phyloP scores from a whole-genome alignment of 2,329 filamentous ascomycete species.

The Penicillium sp. region DNA sequence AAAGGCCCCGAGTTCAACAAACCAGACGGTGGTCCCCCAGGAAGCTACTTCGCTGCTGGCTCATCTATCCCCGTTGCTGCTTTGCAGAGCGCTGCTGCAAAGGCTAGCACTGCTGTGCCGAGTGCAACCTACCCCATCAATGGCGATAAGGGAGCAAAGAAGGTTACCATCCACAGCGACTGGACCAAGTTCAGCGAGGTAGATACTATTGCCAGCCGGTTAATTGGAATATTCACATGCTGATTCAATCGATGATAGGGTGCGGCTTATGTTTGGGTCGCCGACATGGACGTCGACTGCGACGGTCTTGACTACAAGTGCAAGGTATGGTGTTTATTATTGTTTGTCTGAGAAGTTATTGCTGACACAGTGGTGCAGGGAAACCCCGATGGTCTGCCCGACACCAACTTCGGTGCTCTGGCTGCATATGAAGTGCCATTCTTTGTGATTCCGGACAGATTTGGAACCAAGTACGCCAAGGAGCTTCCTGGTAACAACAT shows the following conservation, averaged over 20 bases:
- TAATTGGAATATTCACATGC: background rate
- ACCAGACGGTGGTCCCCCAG: conserved; percentile 25
- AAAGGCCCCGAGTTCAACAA: conserved; percentile 25
- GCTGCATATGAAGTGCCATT: conserved; percentile 35
- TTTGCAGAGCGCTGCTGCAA: conserved; percentile 26
- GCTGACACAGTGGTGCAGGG: conserved; percentile 19
- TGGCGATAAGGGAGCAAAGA: conserved; percentile 14
- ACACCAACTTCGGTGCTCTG: conserved; percentile 33
- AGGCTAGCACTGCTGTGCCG: conserved; percentile 24
- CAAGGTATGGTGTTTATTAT: conserved; percentile 12
- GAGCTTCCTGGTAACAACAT: conserved; percentile 31
- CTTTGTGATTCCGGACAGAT: conserved; percentile 34
- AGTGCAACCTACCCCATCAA: conserved; percentile 29
- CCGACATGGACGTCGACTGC: conserved; percentile 38
- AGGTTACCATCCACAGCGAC: conserved; percentile 31
- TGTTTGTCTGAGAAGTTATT: background rate
- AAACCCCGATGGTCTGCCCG: conserved; percentile 27
- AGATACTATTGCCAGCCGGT: background rate
- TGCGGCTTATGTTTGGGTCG: conserved; percentile 30
- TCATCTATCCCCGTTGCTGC: conserved; percentile 26
- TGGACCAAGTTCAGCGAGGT: conserved; percentile 29
- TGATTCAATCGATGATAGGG: conserved; percentile 18
- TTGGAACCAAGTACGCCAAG: conserved; percentile 20
- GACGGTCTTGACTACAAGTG: conserved; percentile 32
- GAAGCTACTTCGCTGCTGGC: conserved; percentile 30